Base-by-base conservation (phyloP, 202 grass and related monocot species). In the Saccharum hybrid region DNA sequence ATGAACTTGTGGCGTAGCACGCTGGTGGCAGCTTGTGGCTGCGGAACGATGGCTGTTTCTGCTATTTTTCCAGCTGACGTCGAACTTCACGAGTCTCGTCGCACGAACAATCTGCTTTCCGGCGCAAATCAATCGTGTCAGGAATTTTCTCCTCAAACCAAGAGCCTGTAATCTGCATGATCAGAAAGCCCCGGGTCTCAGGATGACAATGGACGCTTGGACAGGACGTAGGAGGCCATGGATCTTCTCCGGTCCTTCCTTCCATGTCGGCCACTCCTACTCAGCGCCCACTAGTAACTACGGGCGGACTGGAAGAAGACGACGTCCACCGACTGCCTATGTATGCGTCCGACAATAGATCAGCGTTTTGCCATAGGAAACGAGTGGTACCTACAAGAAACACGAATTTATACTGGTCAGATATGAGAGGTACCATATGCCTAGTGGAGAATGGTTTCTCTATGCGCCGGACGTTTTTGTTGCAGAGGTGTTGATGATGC, bases 91-190 rank as follows among this genome's bases (percentile, higher is more conserved):
- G 18, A 2, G 5, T n/a, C 22, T n/a, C 23, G 14, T 72, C 43
- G 42, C 43, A 18, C 34, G 21, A 7, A 36, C 34, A 36, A 4
- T 66, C 61, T 52, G 15, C 48, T 52, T 54, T 10, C 9, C 11
- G 4, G 14, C 7, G 43, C 30, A 36, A n/a, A 77, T 23, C 56
- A 30, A 51, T 59, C 54, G 21, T 31, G 57, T 48, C n/a, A 2
- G 46, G 66, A 61, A 40, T 48, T 88, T 61, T 67, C 45, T 14
- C 13, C 64, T 11, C 13, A 10, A 80, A 81, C 2, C 26, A 21
- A 31, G 8, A 82, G 65, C 52, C 70, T 33, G 9, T 21, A 2
- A 16, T 76, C 72, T 43, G 43, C 10, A 43, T 10, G n/a, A 34
- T 21, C 49, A 12, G 15, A 46, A 62, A 41, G 8, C 16, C 6